Conservation (phyloP, 176 grass and related monocot genomes). For the Raddia guianensis region DNA sequence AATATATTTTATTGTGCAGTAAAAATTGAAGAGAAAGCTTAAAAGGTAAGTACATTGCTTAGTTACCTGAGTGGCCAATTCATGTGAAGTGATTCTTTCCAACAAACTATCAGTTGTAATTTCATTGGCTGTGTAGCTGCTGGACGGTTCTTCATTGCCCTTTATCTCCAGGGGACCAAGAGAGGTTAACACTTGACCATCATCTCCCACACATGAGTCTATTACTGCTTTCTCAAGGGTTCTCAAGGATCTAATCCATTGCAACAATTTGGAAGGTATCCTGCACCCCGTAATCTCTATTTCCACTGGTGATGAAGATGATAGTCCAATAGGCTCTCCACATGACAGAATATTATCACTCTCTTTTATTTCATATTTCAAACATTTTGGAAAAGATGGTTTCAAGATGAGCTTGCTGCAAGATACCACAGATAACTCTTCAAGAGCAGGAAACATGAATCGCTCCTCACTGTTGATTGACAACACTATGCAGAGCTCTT, state of each 20-base stretch:
- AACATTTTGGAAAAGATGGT: conserved; percentile 25
- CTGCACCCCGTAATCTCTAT: conserved; percentile 27
- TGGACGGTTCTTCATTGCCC: neutral
- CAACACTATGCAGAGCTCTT: conserved; percentile 9
- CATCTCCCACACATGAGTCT: conserved; percentile 16
- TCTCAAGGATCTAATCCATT: conserved; percentile 8
- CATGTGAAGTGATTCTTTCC: neutral
- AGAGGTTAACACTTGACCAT: conserved; percentile 16
- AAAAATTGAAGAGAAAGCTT: neutral
- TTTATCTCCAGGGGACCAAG: neutral
- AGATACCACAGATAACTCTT: conserved; percentile 27
- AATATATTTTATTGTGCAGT: neutral
- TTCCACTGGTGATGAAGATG: conserved; percentile 7
- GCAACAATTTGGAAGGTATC: conserved; percentile 14
- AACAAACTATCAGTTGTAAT: neutral
- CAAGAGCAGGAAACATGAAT: conserved; percentile 44
- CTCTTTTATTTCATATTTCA: conserved; percentile 32
- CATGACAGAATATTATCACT: conserved; percentile 30
- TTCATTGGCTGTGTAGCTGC: neutral
- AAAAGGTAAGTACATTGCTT: neutral
- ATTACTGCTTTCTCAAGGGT: neutral
- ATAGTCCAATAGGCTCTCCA: conserved; percentile 34
- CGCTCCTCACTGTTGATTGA: neutral
- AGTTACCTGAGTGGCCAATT: neutral
- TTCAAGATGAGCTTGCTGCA: conserved; percentile 30